phyloP scores from a whole-genome alignment of 352 stramenopile genomes.

The Phytophthora sp. region DNA sequence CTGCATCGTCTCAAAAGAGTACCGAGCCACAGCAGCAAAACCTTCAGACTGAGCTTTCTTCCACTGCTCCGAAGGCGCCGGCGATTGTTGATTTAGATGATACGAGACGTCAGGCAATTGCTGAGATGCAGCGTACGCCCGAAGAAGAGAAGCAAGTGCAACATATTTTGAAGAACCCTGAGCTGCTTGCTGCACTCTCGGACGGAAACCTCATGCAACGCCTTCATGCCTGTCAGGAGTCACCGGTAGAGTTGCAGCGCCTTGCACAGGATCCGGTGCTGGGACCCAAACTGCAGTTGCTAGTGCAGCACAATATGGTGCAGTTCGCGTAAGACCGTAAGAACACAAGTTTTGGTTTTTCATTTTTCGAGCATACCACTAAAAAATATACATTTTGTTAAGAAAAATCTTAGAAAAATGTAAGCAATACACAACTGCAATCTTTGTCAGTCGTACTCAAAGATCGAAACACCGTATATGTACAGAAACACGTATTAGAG shows the following conservation, averaged over 20 bases:
- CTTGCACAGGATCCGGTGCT: slow-evolving; percentile 50
- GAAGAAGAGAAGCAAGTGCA: slow-evolving; percentile 78
- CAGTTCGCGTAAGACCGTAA: slow-evolving; percentile 50
- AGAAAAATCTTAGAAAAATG: too few relatives aligned
- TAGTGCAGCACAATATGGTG: slow-evolving; percentile 66
- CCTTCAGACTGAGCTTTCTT: too few relatives aligned
- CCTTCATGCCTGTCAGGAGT: slow-evolving; percentile 50
- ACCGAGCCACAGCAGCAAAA: slow-evolving; percentile 5
- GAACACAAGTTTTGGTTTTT: too few relatives aligned
- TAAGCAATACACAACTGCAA: too few relatives aligned
- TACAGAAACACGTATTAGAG: too few relatives aligned
- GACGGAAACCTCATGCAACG: slow-evolving; percentile 65
- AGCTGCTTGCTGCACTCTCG: slow-evolving; percentile 65
- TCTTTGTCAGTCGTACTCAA: too few relatives aligned
- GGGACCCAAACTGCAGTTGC: slow-evolving; percentile 58
- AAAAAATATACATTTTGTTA: too few relatives aligned
- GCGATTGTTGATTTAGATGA: slow-evolving; percentile 71
- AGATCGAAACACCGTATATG: too few relatives aligned
- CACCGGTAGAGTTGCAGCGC: slow-evolving; percentile 46
- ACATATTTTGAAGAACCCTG: slow-evolving; percentile 64
- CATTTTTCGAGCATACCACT: too few relatives aligned
- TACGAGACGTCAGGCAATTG: slow-evolving; percentile 56
- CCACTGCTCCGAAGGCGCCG: slow-evolving; percentile 14
- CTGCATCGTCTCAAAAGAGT: slow-evolving; percentile 16
- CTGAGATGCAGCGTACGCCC: slow-evolving; percentile 56